Conservation (phyloP, 768 basidiomycete genomes). For the Psilocybe sp. region DNA sequence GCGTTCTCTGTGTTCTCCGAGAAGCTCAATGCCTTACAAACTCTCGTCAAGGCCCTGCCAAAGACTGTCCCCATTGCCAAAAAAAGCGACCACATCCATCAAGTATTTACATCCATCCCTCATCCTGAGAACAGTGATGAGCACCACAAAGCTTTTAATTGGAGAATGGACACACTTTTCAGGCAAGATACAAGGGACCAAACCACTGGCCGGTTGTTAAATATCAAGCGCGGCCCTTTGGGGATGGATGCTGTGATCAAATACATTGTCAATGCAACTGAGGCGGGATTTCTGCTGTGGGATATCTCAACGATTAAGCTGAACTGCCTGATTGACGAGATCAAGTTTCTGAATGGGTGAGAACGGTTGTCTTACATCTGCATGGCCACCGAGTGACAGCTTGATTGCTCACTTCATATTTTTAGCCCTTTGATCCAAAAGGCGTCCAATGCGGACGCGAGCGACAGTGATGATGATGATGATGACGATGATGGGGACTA, state of each 20-base stretch:
- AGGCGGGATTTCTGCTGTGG: conserved; percentile 5
- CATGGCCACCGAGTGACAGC: background rate
- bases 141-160: conserved; percentile 10
- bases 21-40: background rate
- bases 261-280: background rate
- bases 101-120: conserved; percentile 10
- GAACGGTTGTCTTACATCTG: conserved; percentile 4
- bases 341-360: conserved; percentile 2
- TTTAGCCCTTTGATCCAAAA: background rate
- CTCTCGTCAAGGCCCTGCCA: conserved; percentile 5
- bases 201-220: background rate
- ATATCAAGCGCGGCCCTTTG: background rate
- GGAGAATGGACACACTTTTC: conserved; percentile 11
- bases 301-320: conserved; percentile 10
- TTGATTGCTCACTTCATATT: background rate
- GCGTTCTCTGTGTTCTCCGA: background rate
- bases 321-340: conserved; percentile 5
- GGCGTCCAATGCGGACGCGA: background rate
- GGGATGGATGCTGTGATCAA: conserved; percentile 4
- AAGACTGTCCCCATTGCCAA: conserved; percentile 4
- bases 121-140: conserved; percentile 1
- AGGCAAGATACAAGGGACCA: conserved; percentile 8
- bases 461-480: background rate
- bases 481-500: too few relatives aligned
- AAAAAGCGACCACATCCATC: conserved; percentile 4